Evolutionary conservation across 129 eudicot species (phyloP), one percentile per base, ranked within the genome.

Genomic region (Saposhnikovia divaricata): DNA sequence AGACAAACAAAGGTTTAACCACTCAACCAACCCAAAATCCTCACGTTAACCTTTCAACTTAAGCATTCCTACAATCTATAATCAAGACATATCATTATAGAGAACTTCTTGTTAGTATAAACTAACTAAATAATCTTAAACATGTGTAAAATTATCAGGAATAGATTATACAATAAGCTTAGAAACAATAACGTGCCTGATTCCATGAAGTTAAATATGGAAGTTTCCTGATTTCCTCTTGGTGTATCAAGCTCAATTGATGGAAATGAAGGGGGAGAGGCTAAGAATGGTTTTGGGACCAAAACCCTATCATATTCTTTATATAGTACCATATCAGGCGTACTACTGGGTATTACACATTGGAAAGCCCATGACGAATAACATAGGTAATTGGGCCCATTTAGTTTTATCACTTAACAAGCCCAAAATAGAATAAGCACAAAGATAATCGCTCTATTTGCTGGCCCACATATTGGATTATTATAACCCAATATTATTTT

Each of bases 1-100:
- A 86, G 45, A 28, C 21, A 63, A 77, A 74, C 55, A 28, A 74
- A 47, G 43, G 23, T 69, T 69, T 55, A 55, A 23, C 21, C 6
- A 55, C 25, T 53, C 61, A 53, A 53, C n/a, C n/a, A 53, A 19
- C 25, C 27, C 3, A 55, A 9, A 69, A 37, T 12, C 8, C 39
- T 68, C 13, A 39, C 18, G 18, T 51, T 51, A 51, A 51, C 18
- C 65, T 53, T 19, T 53, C 12, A 55, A 55, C 27, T 23, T 57
- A 8, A 57, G 31, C 31, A 9, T 51, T 76, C 15, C 8, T 57
- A 9, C 5, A 51, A 31, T 11, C 23, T 16, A 51, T 28, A 28
- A 31, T 23, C 9, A 25, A 13, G 53, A 31, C 18, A 34, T 3
- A 57, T 48, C 13, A 76, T 1, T 9, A 57, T 57, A 6, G 31